These are phyloP conservation scores for Neurospora sp. DNA, from an alignment of 495 filamentous ascomycete species.

Conservation along the genomic window DNA sequence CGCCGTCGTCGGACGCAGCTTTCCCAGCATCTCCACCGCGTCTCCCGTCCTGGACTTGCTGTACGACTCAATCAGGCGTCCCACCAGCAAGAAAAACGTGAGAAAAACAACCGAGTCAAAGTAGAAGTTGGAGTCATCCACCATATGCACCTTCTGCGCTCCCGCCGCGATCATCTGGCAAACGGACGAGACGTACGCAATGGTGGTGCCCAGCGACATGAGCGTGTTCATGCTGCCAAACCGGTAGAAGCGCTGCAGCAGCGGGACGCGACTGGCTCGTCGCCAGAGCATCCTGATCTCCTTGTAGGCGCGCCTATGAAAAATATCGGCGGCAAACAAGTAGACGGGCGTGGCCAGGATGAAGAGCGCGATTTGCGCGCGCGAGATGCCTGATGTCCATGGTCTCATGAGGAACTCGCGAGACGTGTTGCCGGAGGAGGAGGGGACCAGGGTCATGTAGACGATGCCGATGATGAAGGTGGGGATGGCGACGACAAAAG, in stretches of 20 bases:
- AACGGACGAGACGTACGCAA: slow-evolving; percentile 80
- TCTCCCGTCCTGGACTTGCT: slow-evolving; percentile 89
- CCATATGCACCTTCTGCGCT: slow-evolving; percentile 18
- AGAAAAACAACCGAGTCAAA: slow-evolving; percentile 94
- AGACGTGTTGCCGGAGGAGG: slow-evolving; percentile 33
- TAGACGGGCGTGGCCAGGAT: slow-evolving; percentile 83
- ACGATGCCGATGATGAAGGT: slow-evolving; percentile 86
- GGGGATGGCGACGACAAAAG: slow-evolving; percentile 67
- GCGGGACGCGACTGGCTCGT: slow-evolving; percentile 62
- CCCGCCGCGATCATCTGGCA: slow-evolving; percentile 67
- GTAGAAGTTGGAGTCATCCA: slow-evolving; percentile 56
- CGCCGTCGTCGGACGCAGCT: slow-evolving; percentile 72
- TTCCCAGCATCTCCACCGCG: slow-evolving; percentile 69
- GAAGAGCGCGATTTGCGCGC: slow-evolving; percentile 75
- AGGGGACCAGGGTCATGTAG: slow-evolving; percentile 72
- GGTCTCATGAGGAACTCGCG: slow-evolving; percentile 57
- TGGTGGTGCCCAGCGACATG: slow-evolving; percentile 77
- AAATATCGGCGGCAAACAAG: slow-evolving; percentile 80
- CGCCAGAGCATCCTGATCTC: slow-evolving; percentile 77
- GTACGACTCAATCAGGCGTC: slow-evolving; percentile 75
- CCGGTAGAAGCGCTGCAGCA: slow-evolving; percentile 71
- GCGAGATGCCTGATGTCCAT: slow-evolving; percentile 64
- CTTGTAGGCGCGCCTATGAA: slow-evolving; percentile 69
- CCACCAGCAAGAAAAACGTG: slow-evolving; percentile 79
- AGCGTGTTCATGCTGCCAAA: slow-evolving; percentile 97